Base-by-base conservation (phyloP, 2,329 filamentous ascomycete genomes). In the Trichoderma sp. region DNA sequence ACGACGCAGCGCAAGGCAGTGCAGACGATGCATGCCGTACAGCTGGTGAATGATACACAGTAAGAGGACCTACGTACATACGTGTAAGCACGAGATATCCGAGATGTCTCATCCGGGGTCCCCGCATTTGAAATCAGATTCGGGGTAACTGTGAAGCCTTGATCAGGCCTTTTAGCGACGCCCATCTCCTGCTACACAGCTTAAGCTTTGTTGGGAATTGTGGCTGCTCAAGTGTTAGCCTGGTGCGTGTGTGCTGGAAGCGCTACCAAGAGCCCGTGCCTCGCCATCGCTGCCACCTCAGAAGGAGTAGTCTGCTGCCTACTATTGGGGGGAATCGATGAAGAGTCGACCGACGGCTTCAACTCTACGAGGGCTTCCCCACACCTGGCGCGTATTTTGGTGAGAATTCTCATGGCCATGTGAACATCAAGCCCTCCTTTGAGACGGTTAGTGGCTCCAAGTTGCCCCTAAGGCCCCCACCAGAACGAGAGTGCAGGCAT, bases 341-440 rank as follows among this genome's bases (percentile, higher is more conserved):
- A 35, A 24, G 14, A 27, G 61, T 5, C 24, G 55, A 11, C 35
- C 14, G 52, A 40, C 47, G 61, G 49, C 11, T 21, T 53, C 33
- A 64, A 27, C 14, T 47, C 37, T 58, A 47, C 63, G 40, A 43
- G 40, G 16, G 40, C 40, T 43, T 43, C 47, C 37, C 52, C 43
- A 29, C 63, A 57, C 53, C 40, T 40, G 37, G 53, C 63, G 53
- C 37, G n/a, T 35, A 37, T 37, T 67, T 66, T 59, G 64, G 31
- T 59, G 64, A 67, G 55, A 52, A 67, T 67, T 67, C 55, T 67
- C 64, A 19, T 67, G 64, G 55, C 64, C 64, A 67, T 67, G 64
- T 67, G 64, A 67, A 57, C 64, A 64, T 31, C 52, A 64, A 37
- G 37, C 35, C 35, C 52, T 57, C 49, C 16, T 47, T 53, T 33